A percentile compares a stretch with the other conserved stretches of the same genome.
These are phyloP conservation scores for Earliella scabrosa DNA, from an alignment of 1,284 basidiomycete species.

Conservation along the genomic window DNA sequence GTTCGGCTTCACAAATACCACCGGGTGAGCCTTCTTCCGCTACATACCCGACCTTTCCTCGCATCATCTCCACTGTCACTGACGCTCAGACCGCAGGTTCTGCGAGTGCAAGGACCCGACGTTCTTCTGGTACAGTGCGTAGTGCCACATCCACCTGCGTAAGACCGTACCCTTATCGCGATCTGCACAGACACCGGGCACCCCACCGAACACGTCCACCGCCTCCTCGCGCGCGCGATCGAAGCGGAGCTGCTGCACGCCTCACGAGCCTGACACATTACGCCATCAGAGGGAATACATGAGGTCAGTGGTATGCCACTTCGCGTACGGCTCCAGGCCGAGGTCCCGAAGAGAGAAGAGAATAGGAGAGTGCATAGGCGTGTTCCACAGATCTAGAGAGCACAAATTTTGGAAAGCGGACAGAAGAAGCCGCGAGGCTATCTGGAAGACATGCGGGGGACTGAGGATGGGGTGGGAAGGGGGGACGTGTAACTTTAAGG, in stretches of 20 bases:
- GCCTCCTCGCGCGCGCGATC: constrained; percentile 48
- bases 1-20: constrained; percentile 54
- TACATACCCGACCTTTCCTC: not conserved
- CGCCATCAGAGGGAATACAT: not conserved
- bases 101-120: constrained; percentile 50
- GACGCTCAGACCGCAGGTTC: no score
- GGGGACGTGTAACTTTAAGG: not conserved
- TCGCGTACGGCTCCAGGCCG: no score
- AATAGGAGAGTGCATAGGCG: not conserved
- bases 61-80: not conserved
- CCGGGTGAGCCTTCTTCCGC: constrained; percentile 42
- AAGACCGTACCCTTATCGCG: not conserved
- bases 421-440: not conserved
- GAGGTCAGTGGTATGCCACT: not conserved
- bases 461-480: not conserved
- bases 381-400: not conserved
- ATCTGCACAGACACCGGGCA: constrained; percentile 45
- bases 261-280: constrained; percentile 5
- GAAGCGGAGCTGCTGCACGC: constrained; percentile 38
- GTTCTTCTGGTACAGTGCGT: constrained; percentile 62
- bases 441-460: not conserved
- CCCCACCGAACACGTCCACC: constrained; percentile 54
- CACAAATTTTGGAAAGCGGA: not conserved
- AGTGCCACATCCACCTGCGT: not conserved
- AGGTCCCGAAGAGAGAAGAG: not conserved